Conservation (phyloP, 2,329 filamentous ascomycete species). For the Colletotrichum sp. region DNA sequence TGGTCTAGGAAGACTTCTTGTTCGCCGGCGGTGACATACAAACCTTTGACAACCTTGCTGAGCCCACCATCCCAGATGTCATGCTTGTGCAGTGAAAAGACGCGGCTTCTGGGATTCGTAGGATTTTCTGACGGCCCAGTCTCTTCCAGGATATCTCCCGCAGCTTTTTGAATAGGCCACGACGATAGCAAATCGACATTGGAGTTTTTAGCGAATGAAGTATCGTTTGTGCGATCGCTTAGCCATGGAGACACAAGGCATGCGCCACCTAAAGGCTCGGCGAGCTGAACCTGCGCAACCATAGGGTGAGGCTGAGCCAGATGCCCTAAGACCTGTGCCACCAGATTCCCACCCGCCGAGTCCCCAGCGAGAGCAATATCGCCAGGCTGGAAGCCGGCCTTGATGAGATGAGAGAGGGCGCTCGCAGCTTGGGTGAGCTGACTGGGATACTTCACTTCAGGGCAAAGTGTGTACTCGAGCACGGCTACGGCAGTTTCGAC, state of each 20-base stretch:
- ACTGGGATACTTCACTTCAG: neutral
- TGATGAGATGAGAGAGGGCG: neutral
- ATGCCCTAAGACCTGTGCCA: neutral
- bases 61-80: neutral
- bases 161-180: neutral
- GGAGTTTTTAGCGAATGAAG: neutral
- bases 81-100: neutral
- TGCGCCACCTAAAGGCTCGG: neutral
- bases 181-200: neutral
- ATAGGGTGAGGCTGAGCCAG: neutral
- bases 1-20: neutral
- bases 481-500: neutral
- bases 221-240: neutral
- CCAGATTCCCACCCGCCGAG: neutral
- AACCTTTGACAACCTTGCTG: neutral
- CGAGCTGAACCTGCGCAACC: neutral
- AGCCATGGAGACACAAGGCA: neutral
- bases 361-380: neutral
- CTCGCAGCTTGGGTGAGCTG: neutral
- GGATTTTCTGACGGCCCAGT: neutral
- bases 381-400: neutral
- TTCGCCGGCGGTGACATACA: neutral
- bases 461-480: neutral
- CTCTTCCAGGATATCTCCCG: neutral
- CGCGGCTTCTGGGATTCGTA: neutral